phyloP scores from a whole-genome alignment of 106 monocot genomes.

The Dioscorea alata region DNA sequence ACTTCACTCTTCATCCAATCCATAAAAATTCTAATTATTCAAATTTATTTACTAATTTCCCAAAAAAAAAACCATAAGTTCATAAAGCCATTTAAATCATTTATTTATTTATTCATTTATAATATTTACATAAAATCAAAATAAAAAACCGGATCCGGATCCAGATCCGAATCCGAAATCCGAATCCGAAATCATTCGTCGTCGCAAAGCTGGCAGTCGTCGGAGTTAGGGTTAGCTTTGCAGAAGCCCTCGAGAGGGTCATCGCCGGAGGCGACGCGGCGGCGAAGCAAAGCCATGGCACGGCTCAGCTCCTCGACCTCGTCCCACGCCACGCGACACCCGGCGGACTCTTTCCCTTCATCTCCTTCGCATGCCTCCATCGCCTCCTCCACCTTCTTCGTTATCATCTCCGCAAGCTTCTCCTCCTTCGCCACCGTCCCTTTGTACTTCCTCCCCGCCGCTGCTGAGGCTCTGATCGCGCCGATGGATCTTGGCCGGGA shows the following conservation, averaged over 20 bases:
- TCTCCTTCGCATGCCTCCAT: conserved; percentile 58
- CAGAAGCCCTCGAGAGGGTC: conserved; percentile 77
- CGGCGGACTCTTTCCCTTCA: conserved; percentile 21
- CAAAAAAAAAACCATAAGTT: no score
- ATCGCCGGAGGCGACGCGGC: conserved; percentile 28
- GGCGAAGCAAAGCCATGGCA: conserved; percentile 66
- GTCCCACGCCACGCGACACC: conserved; percentile 82
- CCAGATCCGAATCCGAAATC: neutral
- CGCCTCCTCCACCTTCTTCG: conserved; percentile 80
- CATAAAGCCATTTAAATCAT: no score
- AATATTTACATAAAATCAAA: no score
- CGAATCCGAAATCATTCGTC: conserved; percentile 10
- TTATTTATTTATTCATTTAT: no score
- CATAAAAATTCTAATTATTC: no score
- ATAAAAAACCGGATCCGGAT: neutral
- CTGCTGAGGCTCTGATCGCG: neutral
- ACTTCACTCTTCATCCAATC: no score
- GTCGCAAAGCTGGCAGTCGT: conserved; percentile 52
- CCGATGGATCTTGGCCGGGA: neutral
- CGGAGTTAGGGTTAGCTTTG: conserved; percentile 40
- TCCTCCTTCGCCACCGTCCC: conserved; percentile 70
- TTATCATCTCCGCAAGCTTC: conserved; percentile 62
- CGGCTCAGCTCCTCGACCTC: conserved; percentile 90
- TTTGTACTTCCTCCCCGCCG: conserved; percentile 41
- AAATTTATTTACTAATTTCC: no score